Percentiles rank a stretch among this genome's conserved stretches.
Evolutionary conservation across 2,329 filamentous ascomycete species (phyloP).

Genomic region (Ophiosphaerella herpotricha): DNA sequence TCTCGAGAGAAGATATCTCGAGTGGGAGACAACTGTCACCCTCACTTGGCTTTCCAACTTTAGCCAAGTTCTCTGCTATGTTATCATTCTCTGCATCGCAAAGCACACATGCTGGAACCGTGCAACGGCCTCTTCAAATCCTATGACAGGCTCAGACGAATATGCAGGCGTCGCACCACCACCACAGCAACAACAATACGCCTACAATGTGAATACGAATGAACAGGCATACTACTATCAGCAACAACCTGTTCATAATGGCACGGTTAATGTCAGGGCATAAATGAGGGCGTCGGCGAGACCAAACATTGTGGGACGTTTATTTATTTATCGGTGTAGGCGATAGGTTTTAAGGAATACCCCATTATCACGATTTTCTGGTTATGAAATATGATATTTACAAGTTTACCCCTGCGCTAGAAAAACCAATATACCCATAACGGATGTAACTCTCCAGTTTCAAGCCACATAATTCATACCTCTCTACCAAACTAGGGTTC

Average conservation of each 20-base stretch:
- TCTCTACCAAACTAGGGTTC: too few species aligned
- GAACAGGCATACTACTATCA: constrained; percentile 21
- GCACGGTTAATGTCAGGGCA: background rate
- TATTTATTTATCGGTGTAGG: too few species aligned
- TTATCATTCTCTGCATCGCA: constrained; percentile 25
- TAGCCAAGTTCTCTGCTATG: constrained; percentile 22
- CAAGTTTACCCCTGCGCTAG: too few species aligned
- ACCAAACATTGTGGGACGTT: background rate
- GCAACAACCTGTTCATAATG: constrained; percentile 13
- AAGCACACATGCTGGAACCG: constrained; percentile 20
- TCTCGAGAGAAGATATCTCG: background rate
- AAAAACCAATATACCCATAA: too few species aligned
- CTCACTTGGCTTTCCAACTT: constrained; percentile 18
- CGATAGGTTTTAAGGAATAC: too few species aligned
- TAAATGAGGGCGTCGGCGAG: background rate
- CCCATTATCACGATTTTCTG: too few species aligned
- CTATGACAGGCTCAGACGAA: background rate
- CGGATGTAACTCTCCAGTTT: too few species aligned
- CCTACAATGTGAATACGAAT: constrained; percentile 4
- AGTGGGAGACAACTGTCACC: constrained; percentile 4
- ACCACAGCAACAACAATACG: constrained; percentile 10
- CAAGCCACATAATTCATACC: too few species aligned
- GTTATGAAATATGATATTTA: too few species aligned
- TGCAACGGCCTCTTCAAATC: background rate
- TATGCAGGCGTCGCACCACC: constrained; percentile 9